Percentiles rank a stretch among this genome's conserved stretches.
phyloP scores from a whole-genome alignment of 2,329 filamentous ascomycete genomes.

The Cladosporium sp. region DNA sequence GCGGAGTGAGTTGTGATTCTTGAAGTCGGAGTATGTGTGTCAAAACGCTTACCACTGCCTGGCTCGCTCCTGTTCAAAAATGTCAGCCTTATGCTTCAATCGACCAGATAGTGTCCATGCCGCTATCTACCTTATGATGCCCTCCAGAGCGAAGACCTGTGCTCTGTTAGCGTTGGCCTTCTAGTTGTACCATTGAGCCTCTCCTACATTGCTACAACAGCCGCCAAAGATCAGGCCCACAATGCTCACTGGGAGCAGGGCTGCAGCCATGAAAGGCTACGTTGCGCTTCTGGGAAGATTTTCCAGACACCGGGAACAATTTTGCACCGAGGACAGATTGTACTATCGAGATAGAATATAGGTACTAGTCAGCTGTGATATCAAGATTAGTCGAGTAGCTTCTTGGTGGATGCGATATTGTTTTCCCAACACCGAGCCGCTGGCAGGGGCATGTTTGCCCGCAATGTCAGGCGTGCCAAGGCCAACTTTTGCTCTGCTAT shows the following conservation, averaged over 20 bases:
- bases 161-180: slow-evolving; percentile 15
- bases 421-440: not conserved
- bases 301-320: no score
- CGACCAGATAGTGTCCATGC: not conserved
- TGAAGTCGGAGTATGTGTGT: no score
- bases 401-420: not conserved
- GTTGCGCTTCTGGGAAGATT: not conserved
- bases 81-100: not conserved
- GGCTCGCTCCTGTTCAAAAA: slow-evolving; percentile 64
- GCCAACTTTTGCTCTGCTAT: not conserved
- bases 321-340: no score
- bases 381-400: not conserved
- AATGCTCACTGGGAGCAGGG: slow-evolving; percentile 46
- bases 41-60: slow-evolving; percentile 60
- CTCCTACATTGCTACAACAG: slow-evolving; percentile 82
- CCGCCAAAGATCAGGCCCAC: slow-evolving; percentile 88
- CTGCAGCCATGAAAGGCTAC: slow-evolving; percentile 2
- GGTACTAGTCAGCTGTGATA: no score
- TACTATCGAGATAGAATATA: no score
- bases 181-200: not conserved
- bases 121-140: slow-evolving; percentile 77
- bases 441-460: not conserved
- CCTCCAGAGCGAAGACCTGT: slow-evolving; percentile 91
- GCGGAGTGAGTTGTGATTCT: not conserved
- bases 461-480: not conserved